Evolutionary conservation across 2,329 filamentous ascomycete species (phyloP).

Genomic region (Arthrobotrys sphaeroides): DNA sequence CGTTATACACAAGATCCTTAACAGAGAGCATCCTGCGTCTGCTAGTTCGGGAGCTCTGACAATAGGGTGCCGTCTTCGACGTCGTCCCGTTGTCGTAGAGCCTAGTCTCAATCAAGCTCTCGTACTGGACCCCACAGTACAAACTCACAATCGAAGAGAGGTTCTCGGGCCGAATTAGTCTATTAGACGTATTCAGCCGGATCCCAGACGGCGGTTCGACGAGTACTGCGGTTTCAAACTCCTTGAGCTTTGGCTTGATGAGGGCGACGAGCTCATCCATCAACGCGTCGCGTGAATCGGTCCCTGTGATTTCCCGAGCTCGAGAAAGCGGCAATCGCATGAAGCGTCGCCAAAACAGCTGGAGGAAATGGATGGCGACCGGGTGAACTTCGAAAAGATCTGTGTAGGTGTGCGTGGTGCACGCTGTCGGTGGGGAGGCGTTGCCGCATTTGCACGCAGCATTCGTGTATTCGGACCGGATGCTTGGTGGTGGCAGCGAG

Average conservation of each 20-base stretch:
- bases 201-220: not conserved
- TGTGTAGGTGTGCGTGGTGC: slow-evolving; percentile 18
- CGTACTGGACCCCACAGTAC: slow-evolving; percentile 28
- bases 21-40: slow-evolving; percentile 44
- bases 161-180: slow-evolving; percentile 28
- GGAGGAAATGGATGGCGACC: slow-evolving; percentile 22
- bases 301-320: not conserved
- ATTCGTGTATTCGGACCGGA: slow-evolving; percentile 23
- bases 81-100: slow-evolving; percentile 28
- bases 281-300: slow-evolving; percentile 13
- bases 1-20: slow-evolving; percentile 41
- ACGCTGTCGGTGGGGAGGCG: not conserved
- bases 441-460: slow-evolving; percentile 21
- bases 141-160: slow-evolving; percentile 4
- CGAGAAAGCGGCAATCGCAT: not conserved
- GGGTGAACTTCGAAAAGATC: slow-evolving; percentile 30
- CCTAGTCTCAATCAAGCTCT: slow-evolving; percentile 26
- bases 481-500: slow-evolving; percentile 32
- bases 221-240: slow-evolving; percentile 26
- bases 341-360: slow-evolving; percentile 31
- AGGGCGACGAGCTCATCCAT: slow-evolving; percentile 43
- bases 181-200: slow-evolving; percentile 28
- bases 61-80: not conserved
- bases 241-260: slow-evolving; percentile 27
- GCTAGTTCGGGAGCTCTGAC: slow-evolving; percentile 19